Base-by-base conservation (phyloP, 805 yeast species). In the Wickerhamiella spandovensis region DNA sequence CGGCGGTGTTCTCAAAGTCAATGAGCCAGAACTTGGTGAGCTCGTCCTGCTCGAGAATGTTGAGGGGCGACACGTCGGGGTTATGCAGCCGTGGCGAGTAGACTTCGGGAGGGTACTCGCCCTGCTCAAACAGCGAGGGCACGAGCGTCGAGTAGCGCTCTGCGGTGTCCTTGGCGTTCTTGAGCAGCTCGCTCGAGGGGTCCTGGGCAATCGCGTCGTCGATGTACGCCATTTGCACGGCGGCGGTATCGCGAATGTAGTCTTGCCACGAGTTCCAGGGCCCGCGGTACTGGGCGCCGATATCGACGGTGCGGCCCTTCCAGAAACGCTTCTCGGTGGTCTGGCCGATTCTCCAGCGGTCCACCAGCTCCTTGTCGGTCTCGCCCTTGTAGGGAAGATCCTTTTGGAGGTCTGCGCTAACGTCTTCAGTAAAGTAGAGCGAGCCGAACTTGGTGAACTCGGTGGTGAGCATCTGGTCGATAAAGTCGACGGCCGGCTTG, bases 281-380 rank as follows among this genome's bases (percentile, higher is more conserved):
- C 1, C 97, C 97, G 49, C 78, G 57, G 57, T 61, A 69, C 48
- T 66, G 70, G 51, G 73, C 68, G 49, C 70, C 72, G 48, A 77
- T 72, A 37, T 72, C 72, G n/a, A 74, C 69, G 57, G 84, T 64
- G 43, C 72, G 67, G 56, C 79, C 76, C 64, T 82, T 84, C 76
- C 88, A 81, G 64, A 80, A 84, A 13, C 78, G 75, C 56, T 83
- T 75, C 65, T 90, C 97, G 28, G 78, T 79, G 22, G 85, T 76
- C n/a, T 95, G 92, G 6, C 98, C 97, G 57, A 90, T 79, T 62
- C 82, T 75, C 94, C 95, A 89, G 69, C 95, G 77, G 54, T 76
- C 73, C 48, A 70, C 69, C 45, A 84, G 67, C 35, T 65, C 67
- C 8, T 72, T 67, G 47, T 77, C 68, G 17, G 72, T 67, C 65